Evolutionary conservation across 441 rosid genomes (phyloP), one percentile per base, ranked within the genome.

Genomic region (Pelargonium citronellum): DNA sequence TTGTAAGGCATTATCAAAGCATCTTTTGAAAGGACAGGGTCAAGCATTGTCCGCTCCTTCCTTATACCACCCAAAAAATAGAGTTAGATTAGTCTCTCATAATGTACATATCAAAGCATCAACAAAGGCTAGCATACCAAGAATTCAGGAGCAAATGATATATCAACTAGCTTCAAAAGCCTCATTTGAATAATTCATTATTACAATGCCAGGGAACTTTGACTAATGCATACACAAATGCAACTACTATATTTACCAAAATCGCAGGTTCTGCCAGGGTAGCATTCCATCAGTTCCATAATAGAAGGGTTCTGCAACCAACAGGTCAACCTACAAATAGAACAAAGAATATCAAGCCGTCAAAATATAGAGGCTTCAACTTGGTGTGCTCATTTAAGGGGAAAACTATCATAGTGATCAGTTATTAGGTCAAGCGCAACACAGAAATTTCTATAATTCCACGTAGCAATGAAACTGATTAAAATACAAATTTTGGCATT

Each of bases 221-320:
- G 27, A 57, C 27, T 57, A 22, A 60, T 19, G 64, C 34, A 60
- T 60, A 60, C 24, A 17, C 20, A 60, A 60, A 60, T 20, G 12
- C 2, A 22, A 20, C 27, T 60, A 60, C 37, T 13, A 64, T 55
- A 75, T 68, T n/a, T 83, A 95, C 99, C 99, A 95, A 82, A 95
- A 95, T 44, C 96, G 95, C 68, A 95, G 86, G 82, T 87, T 88
- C 73, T 89, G 90, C 97, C 98, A 95, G 6, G 96, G 99, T 78
- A 95, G 97, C 80, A 79, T 79, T 77, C 87, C 87, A 67, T 92
- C 97, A 75, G 80, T 83, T 71, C 90, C 98, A 75, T 74, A 79
- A 78, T 86, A 95, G 78, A 83, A 90, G 39, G 97, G 99, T 74
- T 95, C 99, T 72, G 90, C 96, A 68, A 95, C 81, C 80, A 92